Conservation (phyloP, 441 rosid genomes). For the Pelargonium fulgidum region DNA sequence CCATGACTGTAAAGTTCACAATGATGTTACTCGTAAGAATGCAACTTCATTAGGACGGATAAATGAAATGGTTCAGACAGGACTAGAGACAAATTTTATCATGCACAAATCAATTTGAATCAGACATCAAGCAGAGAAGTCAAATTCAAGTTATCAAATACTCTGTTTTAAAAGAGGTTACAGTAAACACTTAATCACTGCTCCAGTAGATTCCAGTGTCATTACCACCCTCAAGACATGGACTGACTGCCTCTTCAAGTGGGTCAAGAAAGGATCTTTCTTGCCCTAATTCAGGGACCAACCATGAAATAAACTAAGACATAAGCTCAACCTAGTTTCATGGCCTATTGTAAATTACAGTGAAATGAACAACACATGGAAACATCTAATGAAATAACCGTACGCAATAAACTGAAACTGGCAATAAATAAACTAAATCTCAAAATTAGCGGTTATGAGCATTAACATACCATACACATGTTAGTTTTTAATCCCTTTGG, state of each 20-base stretch:
- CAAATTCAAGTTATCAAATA: background rate
- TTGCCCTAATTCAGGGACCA: background rate
- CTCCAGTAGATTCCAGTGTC: background rate
- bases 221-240: background rate
- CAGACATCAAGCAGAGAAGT: too few relatives aligned
- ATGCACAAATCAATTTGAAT: too few relatives aligned
- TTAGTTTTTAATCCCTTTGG: conserved; percentile 95
- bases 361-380: too few relatives aligned
- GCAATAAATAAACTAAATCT: background rate
- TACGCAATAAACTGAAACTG: background rate
- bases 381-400: too few relatives aligned
- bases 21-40: background rate
- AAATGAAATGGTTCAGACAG: too few relatives aligned
- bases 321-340: background rate
- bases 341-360: background rate
- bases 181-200: too few relatives aligned
- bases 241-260: background rate
- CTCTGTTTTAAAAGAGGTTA: too few relatives aligned
- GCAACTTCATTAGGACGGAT: too few relatives aligned
- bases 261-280: background rate
- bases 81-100: too few relatives aligned
- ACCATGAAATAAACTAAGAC: background rate
- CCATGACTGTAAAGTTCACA: background rate
- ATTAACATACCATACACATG: conserved; percentile 85
- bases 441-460: background rate